These are phyloP conservation scores for Sideroxylon spinosum DNA, from an alignment of 179 eudicot genomes.

Conservation along the genomic window DNA sequence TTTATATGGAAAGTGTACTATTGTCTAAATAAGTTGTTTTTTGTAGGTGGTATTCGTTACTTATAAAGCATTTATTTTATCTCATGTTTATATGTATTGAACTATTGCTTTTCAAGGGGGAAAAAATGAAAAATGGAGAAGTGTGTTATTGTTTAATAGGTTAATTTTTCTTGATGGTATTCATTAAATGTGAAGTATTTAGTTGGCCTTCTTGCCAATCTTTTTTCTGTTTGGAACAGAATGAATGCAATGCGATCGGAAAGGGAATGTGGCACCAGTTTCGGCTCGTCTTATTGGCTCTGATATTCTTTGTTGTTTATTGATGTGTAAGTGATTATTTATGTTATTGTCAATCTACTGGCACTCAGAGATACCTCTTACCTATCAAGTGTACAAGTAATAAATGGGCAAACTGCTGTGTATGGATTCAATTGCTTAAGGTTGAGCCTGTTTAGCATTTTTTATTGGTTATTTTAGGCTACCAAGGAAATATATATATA, in stretches of 20 bases:
- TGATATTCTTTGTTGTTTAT: neutral
- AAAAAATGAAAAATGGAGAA: neutral
- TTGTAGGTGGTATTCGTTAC: neutral
- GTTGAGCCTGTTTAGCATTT: neutral
- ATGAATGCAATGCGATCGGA: neutral
- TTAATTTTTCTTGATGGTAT: neutral
- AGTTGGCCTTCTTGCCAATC: too few species aligned
- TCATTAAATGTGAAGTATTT: too few species aligned
- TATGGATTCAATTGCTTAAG: neutral
- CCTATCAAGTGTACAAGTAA: neutral
- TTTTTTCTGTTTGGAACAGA: neutral
- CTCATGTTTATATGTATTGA: too few species aligned
- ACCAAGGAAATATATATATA: neutral
- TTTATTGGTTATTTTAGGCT: conserved; percentile 1
- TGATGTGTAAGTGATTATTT: neutral
- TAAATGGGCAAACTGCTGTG: too few species aligned
- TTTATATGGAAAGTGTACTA: neutral
- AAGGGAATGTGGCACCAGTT: neutral
- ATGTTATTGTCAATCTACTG: neutral
- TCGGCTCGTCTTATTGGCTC: neutral
- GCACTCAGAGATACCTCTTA: neutral
- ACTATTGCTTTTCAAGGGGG: too few species aligned
- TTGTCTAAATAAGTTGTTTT: neutral
- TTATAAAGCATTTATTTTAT: neutral
- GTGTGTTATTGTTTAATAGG: neutral